Evolutionary conservation across 768 basidiomycete species (phyloP).

Genomic region (Leccinum incarnatum): DNA sequence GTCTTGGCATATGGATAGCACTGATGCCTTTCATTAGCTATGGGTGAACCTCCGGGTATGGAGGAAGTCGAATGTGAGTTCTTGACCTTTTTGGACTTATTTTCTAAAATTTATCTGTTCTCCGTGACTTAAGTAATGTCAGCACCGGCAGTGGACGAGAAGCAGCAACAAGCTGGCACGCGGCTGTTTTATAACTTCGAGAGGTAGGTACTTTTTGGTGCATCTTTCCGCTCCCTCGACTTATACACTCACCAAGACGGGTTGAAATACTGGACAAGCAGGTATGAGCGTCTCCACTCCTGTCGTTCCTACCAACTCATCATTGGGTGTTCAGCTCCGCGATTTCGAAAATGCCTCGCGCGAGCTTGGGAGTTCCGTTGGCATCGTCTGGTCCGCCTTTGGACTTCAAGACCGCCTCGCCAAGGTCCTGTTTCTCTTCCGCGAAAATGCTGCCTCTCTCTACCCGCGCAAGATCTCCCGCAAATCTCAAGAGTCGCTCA

Average conservation of each 20-base stretch:
- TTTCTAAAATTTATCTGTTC: neutral
- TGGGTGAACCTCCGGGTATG: constrained; percentile 30
- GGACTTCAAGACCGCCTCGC: constrained; percentile 47
- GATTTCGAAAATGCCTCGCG: constrained; percentile 55
- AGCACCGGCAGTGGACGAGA: constrained; percentile 45
- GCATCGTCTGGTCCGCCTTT: constrained; percentile 51
- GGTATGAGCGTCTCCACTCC: constrained; percentile 20
- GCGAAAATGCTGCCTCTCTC: constrained; percentile 51
- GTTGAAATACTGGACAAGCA: constrained; percentile 49
- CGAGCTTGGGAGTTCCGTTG: constrained; percentile 53
- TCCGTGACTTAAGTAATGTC: neutral
- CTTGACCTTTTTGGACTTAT: neutral
- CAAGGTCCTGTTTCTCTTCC: constrained; percentile 48
- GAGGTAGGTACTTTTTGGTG: constrained; percentile 28
- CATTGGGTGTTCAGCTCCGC: constrained; percentile 36
- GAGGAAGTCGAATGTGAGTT: constrained; percentile 40
- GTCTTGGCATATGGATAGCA: neutral
- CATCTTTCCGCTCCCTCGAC: neutral
- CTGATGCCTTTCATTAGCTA: constrained; percentile 12
- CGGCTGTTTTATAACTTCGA: constrained; percentile 45
- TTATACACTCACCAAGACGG: constrained; percentile 29
- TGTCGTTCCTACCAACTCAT: neutral
- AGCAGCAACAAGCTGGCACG: constrained; percentile 45
- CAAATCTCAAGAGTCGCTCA: constrained; percentile 33
- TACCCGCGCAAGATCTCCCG: constrained; percentile 45